Conservation (phyloP, 2,329 filamentous ascomycete species). For the Ophiostoma pallidulum region DNA sequence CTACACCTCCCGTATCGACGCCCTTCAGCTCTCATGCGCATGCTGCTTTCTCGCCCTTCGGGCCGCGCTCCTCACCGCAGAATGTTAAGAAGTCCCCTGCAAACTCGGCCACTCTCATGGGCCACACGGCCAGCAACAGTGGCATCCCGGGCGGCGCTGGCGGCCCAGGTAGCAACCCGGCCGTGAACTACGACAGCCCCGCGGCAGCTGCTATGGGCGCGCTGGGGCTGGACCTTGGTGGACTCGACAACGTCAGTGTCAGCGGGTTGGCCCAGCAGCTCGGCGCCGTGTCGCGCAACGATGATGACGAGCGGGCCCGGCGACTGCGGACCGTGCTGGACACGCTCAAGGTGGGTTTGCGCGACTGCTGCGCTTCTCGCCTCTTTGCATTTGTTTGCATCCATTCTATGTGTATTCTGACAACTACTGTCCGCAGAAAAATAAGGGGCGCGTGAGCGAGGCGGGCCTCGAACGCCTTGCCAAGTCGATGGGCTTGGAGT, state of each 20-base stretch:
- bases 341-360: slow-evolving; percentile 35
- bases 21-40: slow-evolving; percentile 51
- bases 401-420: too few species aligned
- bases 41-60: slow-evolving; percentile 50
- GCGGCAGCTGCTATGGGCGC: slow-evolving; percentile 53
- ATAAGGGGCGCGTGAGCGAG: slow-evolving; percentile 59
- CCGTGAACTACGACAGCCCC: slow-evolving; percentile 55
- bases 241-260: slow-evolving; percentile 41
- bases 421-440: slow-evolving; percentile 19
- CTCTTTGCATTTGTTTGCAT: neutral
- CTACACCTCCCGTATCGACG: slow-evolving; percentile 57
- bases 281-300: slow-evolving; percentile 29
- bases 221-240: slow-evolving; percentile 42
- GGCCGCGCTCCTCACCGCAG: slow-evolving; percentile 51
- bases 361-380: slow-evolving; percentile 7
- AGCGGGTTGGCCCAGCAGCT: slow-evolving; percentile 35
- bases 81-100: slow-evolving; percentile 56
- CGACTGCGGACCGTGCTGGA: slow-evolving; percentile 43
- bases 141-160: slow-evolving; percentile 1
- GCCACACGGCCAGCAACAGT: slow-evolving; percentile 28
- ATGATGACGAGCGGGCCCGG: slow-evolving; percentile 43
- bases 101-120: slow-evolving; percentile 38
- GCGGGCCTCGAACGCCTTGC: slow-evolving; percentile 65
- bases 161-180: slow-evolving; percentile 24
- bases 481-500: slow-evolving; percentile 56